Conservation (phyloP, 371 early-diverging fungal species). For the Mucor mucedo region DNA sequence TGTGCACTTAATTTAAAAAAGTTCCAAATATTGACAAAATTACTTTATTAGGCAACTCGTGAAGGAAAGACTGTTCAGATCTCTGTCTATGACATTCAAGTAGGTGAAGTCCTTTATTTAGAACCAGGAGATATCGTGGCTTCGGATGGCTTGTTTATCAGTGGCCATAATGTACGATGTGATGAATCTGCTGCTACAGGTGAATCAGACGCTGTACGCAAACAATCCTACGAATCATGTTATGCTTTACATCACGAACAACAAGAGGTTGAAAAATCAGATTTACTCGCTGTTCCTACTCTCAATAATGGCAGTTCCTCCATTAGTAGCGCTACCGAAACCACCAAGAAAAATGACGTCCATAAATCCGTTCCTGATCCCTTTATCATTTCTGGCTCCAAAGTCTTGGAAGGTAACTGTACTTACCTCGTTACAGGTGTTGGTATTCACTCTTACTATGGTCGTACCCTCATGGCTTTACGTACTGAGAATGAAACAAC, state of each 20-base stretch:
- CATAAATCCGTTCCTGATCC: conserved; percentile 56
- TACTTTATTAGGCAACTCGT: conserved; percentile 65
- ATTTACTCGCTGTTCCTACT: conserved; percentile 17
- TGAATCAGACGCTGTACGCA: conserved; percentile 84
- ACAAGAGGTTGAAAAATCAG: conserved; percentile 12
- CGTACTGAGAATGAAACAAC: conserved; percentile 68
- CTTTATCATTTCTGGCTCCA: conserved; percentile 78
- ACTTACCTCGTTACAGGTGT: conserved; percentile 74
- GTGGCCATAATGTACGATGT: conserved; percentile 82
- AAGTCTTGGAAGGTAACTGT: conserved; percentile 82
- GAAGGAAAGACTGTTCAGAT: conserved; percentile 77
- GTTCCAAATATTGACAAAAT: conserved; percentile 2
- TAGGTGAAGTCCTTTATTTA: conserved; percentile 88
- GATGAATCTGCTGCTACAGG: conserved; percentile 95
- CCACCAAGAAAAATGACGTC: background rate
- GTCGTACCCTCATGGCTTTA: conserved; percentile 79
- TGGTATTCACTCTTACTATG: conserved; percentile 76
- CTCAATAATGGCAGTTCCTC: background rate
- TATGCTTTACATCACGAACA: conserved; percentile 6
- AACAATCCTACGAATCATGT: conserved; percentile 43
- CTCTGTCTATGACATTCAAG: conserved; percentile 84
- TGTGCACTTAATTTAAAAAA: background rate
- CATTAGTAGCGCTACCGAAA: background rate
- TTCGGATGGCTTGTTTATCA: conserved; percentile 87
- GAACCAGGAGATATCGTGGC: conserved; percentile 95